These are phyloP conservation scores for Endotrypanum monterogeii DNA, from an alignment of 208 protist genomes.

Conservation along the genomic window DNA sequence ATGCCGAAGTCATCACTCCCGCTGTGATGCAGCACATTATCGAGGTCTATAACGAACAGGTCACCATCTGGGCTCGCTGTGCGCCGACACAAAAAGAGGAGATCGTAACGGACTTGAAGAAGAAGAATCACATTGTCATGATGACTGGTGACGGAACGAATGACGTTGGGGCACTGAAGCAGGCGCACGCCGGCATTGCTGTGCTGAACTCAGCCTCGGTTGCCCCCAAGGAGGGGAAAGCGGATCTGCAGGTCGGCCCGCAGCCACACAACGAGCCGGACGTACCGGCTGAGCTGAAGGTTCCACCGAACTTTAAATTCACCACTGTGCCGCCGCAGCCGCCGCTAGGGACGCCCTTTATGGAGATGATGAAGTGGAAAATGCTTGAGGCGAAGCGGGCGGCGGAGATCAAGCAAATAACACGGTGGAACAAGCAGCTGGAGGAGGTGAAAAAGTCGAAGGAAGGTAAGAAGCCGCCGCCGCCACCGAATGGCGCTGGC, in stretches of 20 bases:
- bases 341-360: slow-evolving; percentile 60
- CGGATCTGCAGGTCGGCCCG: slow-evolving; percentile 41
- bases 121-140: slow-evolving; percentile 85
- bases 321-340: slow-evolving; percentile 77
- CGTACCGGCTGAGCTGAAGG: slow-evolving; percentile 68
- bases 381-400: slow-evolving; percentile 84
- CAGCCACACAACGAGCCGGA: slow-evolving; percentile 90
- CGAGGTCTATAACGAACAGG: slow-evolving; percentile 70
- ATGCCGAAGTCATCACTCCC: slow-evolving; percentile 62
- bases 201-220: slow-evolving; percentile 92
- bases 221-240: slow-evolving; percentile 28
- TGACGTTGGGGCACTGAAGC: slow-evolving; percentile 99
- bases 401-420: slow-evolving; percentile 81
- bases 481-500: slow-evolving; percentile 15
- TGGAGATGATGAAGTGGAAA: slow-evolving; percentile 77
- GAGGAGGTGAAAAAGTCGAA: slow-evolving; percentile 55
- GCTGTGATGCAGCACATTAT: slow-evolving; percentile 50
- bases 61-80: slow-evolving; percentile 91
- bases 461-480: slow-evolving; percentile 50
- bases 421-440: slow-evolving; percentile 82
- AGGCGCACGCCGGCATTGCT: slow-evolving; percentile 98
- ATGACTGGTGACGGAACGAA: slow-evolving; percentile 96
- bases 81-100: slow-evolving; percentile 90
- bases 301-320: slow-evolving; percentile 86
- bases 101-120: slow-evolving; percentile 89